Percentiles rank a stretch among this genome's conserved stretches.
phyloP scores from a whole-genome alignment of 2,329 filamentous ascomycete species.

The Neocatenulostroma microsporum region DNA sequence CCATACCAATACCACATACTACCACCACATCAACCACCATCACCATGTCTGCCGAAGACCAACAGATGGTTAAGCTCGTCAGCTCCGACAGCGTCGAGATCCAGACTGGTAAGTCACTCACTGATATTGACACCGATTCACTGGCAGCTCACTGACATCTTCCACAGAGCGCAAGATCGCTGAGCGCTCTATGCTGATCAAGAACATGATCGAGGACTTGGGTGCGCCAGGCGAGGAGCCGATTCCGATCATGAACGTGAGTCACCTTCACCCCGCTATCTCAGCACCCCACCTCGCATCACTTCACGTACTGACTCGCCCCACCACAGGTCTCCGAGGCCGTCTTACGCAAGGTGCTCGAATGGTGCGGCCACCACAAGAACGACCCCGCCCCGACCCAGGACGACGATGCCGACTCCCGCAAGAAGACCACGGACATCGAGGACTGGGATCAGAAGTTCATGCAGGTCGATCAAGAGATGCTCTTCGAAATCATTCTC shows the following conservation, averaged over 20 bases:
- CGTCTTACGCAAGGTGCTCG: constrained; percentile 90
- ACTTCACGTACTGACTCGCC: constrained; percentile 23
- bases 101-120: constrained; percentile 28
- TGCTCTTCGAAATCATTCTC: constrained; percentile 98
- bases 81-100: constrained; percentile 41
- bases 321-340: constrained; percentile 68
- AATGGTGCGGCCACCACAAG: constrained; percentile 96
- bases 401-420: constrained; percentile 86
- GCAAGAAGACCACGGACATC: constrained; percentile 98
- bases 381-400: constrained; percentile 69
- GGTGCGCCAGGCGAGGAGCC: constrained; percentile 57
- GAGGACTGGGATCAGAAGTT: constrained; percentile 99
- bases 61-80: constrained; percentile 36
- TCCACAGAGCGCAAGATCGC: constrained; percentile 65
- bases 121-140: not conserved
- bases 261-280: constrained; percentile 15
- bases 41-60: constrained; percentile 28
- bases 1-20: too few species aligned
- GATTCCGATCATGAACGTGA: constrained; percentile 76
- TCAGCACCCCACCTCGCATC: constrained; percentile 3
- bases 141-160: constrained; percentile 7
- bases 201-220: constrained; percentile 95
- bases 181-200: constrained; percentile 89
- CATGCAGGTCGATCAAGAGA: constrained; percentile 99
- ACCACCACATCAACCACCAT: too few species aligned